Conservation (phyloP, 2,329 filamentous ascomycete genomes). For the Karstenula rhodostoma region DNA sequence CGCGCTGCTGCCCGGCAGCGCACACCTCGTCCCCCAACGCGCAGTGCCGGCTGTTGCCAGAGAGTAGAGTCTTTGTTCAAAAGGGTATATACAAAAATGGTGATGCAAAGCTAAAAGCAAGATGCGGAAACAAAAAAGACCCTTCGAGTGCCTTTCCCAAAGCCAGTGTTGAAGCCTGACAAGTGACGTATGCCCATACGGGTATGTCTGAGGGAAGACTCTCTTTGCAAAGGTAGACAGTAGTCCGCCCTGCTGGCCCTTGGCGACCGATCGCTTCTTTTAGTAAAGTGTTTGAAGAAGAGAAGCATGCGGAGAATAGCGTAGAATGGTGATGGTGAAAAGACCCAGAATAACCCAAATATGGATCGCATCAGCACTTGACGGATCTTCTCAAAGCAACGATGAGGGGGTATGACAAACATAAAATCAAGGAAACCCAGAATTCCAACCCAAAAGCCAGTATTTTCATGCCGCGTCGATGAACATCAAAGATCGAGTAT, state of each 20-base stretch:
- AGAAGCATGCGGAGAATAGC: constrained; percentile 8
- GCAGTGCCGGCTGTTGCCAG: constrained; percentile 14
- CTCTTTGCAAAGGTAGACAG: neutral
- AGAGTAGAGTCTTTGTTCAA: constrained; percentile 16
- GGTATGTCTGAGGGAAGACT: neutral
- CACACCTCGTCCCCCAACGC: constrained; percentile 8
- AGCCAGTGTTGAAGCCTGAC: constrained; percentile 3
- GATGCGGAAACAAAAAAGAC: neutral
- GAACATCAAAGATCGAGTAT: constrained; percentile 20
- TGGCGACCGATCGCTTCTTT: neutral
- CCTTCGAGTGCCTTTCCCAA: neutral
- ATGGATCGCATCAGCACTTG: constrained; percentile 52
- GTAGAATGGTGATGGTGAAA: constrained; percentile 27
- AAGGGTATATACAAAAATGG: constrained; percentile 23
- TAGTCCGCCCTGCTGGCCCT: neutral
- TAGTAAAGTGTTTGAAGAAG: constrained; percentile 2
- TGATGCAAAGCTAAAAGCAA: constrained; percentile 7
- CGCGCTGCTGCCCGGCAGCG: constrained; percentile 22
- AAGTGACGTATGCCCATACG: constrained; percentile 4
- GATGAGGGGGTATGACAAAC: constrained; percentile 20
- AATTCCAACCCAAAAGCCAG: constrained; percentile 28
- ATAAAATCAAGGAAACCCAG: constrained; percentile 13
- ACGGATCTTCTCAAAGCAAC: constrained; percentile 45
- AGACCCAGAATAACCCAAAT: constrained; percentile 32
- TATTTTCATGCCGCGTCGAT: constrained; percentile 18